phyloP scores from a whole-genome alignment of 2,329 filamentous ascomycete species.

The Apiospora koreana region DNA sequence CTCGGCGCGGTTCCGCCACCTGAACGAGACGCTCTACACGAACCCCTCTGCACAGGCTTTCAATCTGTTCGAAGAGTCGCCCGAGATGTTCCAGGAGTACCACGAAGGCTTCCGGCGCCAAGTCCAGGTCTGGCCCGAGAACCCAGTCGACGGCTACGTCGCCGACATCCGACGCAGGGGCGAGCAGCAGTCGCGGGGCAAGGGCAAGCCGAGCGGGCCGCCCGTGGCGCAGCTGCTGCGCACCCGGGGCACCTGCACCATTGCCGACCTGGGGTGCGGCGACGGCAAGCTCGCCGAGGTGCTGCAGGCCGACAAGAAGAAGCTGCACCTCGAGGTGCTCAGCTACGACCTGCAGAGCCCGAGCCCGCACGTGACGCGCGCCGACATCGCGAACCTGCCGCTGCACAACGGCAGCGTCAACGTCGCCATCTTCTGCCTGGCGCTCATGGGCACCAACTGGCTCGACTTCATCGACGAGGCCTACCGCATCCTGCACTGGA shows the following conservation, averaged over 20 bases:
- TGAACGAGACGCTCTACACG: constrained; percentile 96
- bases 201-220: constrained; percentile 20
- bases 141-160: constrained; percentile 90
- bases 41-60: constrained; percentile 84
- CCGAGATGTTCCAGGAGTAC: constrained; percentile 94
- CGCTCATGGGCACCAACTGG: constrained; percentile 99
- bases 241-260: constrained; percentile 70
- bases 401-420: constrained; percentile 75
- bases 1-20: constrained; percentile 92
- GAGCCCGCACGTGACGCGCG: constrained; percentile 75
- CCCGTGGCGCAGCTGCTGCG: constrained; percentile 64
- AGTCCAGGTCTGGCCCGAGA: constrained; percentile 94
- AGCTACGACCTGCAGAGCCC: constrained; percentile 87
- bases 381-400: constrained; percentile 85
- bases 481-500: constrained; percentile 86
- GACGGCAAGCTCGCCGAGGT: constrained; percentile 79
- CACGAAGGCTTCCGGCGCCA: constrained; percentile 95
- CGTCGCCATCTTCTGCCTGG: constrained; percentile 91
- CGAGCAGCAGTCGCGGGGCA: constrained; percentile 38
- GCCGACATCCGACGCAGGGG: constrained; percentile 68
- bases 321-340: constrained; percentile 72
- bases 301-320: constrained; percentile 63
- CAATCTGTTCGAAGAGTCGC: constrained; percentile 77
- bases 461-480: constrained; percentile 95
- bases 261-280: constrained; percentile 92